Conservation (phyloP, 352 stramenopile genomes). For the Pythium chondricola region DNA sequence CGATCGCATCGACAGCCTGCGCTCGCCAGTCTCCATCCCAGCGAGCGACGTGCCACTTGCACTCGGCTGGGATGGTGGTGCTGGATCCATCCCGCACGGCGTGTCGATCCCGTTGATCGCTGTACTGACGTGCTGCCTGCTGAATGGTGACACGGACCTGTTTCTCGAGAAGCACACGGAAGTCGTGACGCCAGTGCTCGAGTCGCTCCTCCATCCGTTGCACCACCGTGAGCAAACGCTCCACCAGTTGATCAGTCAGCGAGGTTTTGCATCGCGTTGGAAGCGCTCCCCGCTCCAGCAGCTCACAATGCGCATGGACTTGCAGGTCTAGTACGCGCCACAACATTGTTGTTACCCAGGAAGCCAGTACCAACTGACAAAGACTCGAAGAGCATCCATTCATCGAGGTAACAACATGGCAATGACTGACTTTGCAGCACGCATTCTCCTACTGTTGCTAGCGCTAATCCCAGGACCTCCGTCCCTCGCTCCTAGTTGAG, state of each 20-base stretch:
- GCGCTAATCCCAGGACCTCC: neutral
- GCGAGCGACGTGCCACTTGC: neutral
- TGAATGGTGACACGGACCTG: constrained; percentile 8
- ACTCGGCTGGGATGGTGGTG: neutral
- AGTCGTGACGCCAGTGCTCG: neutral
- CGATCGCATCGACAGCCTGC: neutral
- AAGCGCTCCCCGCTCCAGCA: constrained; percentile 6
- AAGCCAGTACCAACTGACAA: neutral
- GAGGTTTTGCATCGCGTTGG: constrained; percentile 2
- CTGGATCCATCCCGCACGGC: neutral
- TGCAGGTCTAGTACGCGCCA: constrained; percentile 4
- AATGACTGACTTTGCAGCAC: neutral
- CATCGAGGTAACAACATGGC: neutral
- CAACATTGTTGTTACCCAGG: neutral
- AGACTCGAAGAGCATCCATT: neutral
- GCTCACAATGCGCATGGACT: constrained; percentile 4
- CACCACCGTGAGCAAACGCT: constrained; percentile 1
- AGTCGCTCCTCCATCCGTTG: neutral
- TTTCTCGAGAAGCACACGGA: neutral
- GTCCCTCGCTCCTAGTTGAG: constrained; percentile 25
- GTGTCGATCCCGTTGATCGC: neutral
- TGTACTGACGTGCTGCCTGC: neutral
- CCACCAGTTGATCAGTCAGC: neutral
- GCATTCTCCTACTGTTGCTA: neutral
- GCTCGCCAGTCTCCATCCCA: neutral